These are phyloP conservation scores for Cylindrotheca closterium DNA, from an alignment of 108 stramenopile species.

Conservation along the genomic window DNA sequence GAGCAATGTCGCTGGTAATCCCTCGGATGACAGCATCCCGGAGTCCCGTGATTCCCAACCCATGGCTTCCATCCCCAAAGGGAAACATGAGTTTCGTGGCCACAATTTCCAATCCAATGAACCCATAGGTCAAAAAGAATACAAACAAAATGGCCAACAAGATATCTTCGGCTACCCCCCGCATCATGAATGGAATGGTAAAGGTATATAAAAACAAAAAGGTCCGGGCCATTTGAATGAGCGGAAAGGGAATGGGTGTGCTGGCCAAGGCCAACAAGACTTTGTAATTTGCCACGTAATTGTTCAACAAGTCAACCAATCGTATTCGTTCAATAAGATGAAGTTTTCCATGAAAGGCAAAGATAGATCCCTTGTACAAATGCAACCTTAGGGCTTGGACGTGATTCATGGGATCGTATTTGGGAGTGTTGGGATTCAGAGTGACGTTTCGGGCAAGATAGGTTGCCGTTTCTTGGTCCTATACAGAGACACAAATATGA, in stretches of 20 bases:
- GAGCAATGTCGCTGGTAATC: constrained; percentile 35
- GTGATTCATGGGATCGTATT: constrained; percentile 41
- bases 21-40: constrained; percentile 36
- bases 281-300: constrained; percentile 31
- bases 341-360: constrained; percentile 2
- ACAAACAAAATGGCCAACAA: constrained; percentile 34
- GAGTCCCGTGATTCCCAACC: constrained; percentile 40
- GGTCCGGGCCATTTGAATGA: constrained; percentile 62
- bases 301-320: constrained; percentile 42
- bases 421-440: background rate
- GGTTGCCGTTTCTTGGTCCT: constrained; percentile 24
- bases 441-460: constrained; percentile 28
- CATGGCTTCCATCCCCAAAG: constrained; percentile 47
- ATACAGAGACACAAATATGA: too few species aligned
- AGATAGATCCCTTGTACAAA: constrained; percentile 33
- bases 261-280: constrained; percentile 37
- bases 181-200: constrained; percentile 43
- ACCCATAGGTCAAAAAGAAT: constrained; percentile 64
- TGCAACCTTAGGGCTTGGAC: constrained; percentile 52
- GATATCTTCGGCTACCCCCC: constrained; percentile 22
- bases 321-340: constrained; percentile 43
- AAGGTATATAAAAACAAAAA: constrained; percentile 57
- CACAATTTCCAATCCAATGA: constrained; percentile 59
- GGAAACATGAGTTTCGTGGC: constrained; percentile 42
- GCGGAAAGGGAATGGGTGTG: constrained; percentile 58